phyloP scores from a whole-genome alignment of 2,329 filamentous ascomycete genomes.

The Emmonsia crescens region DNA sequence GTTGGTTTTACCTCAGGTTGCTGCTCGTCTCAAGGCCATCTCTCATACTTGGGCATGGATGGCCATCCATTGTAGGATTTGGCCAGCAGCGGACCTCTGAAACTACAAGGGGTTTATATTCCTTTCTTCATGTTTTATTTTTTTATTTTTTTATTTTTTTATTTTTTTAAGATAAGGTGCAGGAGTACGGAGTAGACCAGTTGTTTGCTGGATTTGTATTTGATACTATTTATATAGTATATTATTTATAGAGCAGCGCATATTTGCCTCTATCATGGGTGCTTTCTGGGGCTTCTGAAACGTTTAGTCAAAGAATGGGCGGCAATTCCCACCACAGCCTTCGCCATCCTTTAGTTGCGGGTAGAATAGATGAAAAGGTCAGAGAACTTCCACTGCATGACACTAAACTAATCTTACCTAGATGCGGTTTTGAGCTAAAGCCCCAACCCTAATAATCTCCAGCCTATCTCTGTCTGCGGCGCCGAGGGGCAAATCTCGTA shows the following conservation, averaged over 20 bases:
- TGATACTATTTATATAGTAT: no score
- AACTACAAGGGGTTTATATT: background rate
- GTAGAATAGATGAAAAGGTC: background rate
- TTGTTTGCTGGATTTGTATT: no score
- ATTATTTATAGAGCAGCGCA: background rate
- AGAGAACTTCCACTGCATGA: background rate
- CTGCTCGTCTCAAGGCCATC: slow-evolving; percentile 16
- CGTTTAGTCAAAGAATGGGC: background rate
- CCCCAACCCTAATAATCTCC: background rate
- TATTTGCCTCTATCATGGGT: background rate
- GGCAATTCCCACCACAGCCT: background rate
- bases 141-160: no score
- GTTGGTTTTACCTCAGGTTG: slow-evolving; percentile 32
- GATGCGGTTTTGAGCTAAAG: background rate
- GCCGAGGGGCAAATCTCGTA: background rate
- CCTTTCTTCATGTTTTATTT: background rate
- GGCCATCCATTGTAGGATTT: background rate
- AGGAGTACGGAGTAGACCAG: background rate
- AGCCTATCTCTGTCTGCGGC: background rate
- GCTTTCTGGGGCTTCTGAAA: background rate
- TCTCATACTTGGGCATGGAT: background rate
- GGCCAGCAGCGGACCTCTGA: background rate
- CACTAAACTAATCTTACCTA: background rate
- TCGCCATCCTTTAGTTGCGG: background rate
- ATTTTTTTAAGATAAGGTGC: background rate